Evolutionary conservation across 208 protist genomes (phyloP).

Genomic region (Trypanosoma platydactyli): DNA sequence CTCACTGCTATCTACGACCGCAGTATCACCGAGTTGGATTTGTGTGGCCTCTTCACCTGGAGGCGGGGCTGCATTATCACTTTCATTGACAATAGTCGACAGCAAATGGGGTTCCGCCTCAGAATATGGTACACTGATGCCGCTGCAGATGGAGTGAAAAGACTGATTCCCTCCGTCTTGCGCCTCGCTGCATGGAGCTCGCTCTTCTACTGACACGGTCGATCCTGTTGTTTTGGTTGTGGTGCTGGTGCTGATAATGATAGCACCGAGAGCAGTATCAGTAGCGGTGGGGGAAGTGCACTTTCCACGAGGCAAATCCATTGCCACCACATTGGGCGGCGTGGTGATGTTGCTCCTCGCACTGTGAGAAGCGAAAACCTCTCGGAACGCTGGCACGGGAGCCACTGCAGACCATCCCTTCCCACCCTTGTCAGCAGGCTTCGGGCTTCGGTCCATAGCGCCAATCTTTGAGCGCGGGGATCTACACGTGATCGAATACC

Average conservation of each 20-base stretch:
- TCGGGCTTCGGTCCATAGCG: not conserved
- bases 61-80: too few species aligned
- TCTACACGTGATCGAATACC: not conserved
- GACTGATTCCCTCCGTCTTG: too few species aligned
- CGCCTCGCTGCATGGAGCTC: not conserved
- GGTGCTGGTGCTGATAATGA: too few species aligned
- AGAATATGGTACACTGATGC: too few species aligned
- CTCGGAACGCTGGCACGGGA: slow-evolving; percentile 9
- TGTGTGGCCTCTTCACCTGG: too few species aligned
- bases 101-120: too few species aligned
- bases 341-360: not conserved
- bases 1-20: too few species aligned
- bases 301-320: not conserved
- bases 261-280: too few species aligned
- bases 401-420: not conserved
- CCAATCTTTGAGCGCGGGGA: not conserved
- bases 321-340: not conserved
- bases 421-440: not conserved
- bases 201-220: not conserved
- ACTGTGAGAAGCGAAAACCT: not conserved
- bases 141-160: too few species aligned
- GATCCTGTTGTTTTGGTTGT: not conserved
- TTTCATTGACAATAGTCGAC: too few species aligned
- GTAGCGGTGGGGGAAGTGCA: too few species aligned
- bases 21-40: too few species aligned